Evolutionary conservation across 2,329 filamentous ascomycete genomes (phyloP), one percentile per base, ranked within the genome.

Genomic region (Curvularia sp.): DNA sequence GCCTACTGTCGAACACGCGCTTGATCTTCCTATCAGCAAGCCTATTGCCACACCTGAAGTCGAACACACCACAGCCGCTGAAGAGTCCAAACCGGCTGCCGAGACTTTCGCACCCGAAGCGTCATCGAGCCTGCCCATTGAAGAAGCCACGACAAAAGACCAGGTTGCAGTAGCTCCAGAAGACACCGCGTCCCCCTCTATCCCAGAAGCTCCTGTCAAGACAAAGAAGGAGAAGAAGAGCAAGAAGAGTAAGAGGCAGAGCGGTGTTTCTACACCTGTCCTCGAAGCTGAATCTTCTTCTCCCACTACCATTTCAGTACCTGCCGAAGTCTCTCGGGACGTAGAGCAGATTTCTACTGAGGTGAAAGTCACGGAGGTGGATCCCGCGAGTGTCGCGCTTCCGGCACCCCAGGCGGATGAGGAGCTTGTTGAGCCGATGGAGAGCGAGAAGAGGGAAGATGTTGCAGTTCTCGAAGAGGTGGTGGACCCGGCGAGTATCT

Each of bases 221-320:
- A 66, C 64, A 20, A 71, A 72, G 54, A 70, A 70, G 44, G 47
- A 54, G 46, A 70, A 69, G 51, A 72, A 69, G 55, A 51, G 35
- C 50, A 67, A 68, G 55, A 57, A 44, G 31, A 65, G 63, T 9
- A 57, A 44, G 35, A 65, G 63, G 15, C 33, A 38, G 56, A 69
- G 57, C 26, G 62, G 57, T 30, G 22, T 53, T 5, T 51, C 60
- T n/a, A 64, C 57, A 6, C 60, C 57, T 5, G 55, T 56, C 13
- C 26, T 47, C 26, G 58, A 62, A 33, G 24, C 30, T 13, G 55
- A 55, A 5, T 20, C 41, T 26, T 20, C 58, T 28, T 48, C 50
- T 35, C 28, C 42, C 10, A 15, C 56, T 24, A 39, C 53, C 22
- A 12, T 26, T 10, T 44, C 53, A 7, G 53, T 47, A 4, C 26